Evolutionary conservation across 2,329 filamentous ascomycete species (phyloP).

Genomic region (Trichoderma hamatum): DNA sequence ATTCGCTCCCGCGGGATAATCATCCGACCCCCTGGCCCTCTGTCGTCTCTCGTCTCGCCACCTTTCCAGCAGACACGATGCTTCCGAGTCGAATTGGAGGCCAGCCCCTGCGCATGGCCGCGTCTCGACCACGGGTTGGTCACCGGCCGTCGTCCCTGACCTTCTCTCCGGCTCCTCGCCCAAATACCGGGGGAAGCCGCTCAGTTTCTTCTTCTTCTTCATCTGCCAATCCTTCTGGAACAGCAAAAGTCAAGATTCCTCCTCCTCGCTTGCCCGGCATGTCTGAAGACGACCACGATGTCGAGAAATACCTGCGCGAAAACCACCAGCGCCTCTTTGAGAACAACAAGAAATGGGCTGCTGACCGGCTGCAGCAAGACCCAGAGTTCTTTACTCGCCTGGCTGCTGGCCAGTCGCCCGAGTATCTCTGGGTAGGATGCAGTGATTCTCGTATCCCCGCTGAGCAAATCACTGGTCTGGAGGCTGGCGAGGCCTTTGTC

Average conservation of each 20-base stretch:
- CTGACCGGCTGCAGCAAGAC: conserved; percentile 59
- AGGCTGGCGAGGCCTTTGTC: conserved; percentile 90
- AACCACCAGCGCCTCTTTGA: conserved; percentile 70
- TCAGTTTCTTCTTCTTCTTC: not conserved
- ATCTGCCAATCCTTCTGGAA: conserved; percentile 10
- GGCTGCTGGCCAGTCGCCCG: conserved; percentile 65
- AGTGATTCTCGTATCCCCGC: conserved; percentile 90
- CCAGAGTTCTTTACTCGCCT: conserved; percentile 68
- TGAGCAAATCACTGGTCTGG: conserved; percentile 78
- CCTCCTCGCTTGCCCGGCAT: conserved; percentile 23
- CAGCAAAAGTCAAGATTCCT: conserved; percentile 5
- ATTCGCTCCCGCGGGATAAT: conserved; percentile 2
- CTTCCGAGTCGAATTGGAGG: conserved; percentile 21
- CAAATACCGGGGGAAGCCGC: conserved; percentile 3
- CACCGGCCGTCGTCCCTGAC: not conserved
- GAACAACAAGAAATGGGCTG: conserved; percentile 69
- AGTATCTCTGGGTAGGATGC: conserved; percentile 88
- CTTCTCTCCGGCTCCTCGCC: not conserved
- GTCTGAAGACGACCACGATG: conserved; percentile 39
- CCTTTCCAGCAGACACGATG: conserved; percentile 6
- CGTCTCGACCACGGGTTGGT: not conserved
- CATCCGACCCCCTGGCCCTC: conserved; percentile 12
- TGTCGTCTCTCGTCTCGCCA: not conserved
- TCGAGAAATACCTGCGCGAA: conserved; percentile 61
- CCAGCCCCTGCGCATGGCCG: conserved; percentile 23